Evolutionary conservation across 345 rosid species (phyloP).

Genomic region (Isatis tinctoria): DNA sequence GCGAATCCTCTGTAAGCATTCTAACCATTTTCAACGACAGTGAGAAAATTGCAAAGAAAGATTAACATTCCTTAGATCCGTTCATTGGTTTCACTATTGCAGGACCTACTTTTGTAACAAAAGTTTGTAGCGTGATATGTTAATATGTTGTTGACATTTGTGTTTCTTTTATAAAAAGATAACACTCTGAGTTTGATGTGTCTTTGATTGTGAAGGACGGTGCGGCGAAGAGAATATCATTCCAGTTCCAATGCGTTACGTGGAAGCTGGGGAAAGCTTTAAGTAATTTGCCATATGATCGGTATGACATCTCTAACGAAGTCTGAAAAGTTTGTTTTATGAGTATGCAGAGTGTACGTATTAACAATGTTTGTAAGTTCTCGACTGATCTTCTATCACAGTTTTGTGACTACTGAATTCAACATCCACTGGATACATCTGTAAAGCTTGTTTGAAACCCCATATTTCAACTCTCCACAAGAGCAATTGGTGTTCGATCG

Average conservation of each 20-base stretch:
- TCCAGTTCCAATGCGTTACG: slow-evolving; percentile 77
- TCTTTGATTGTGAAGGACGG: slow-evolving; percentile 58
- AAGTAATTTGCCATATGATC: slow-evolving; percentile 59
- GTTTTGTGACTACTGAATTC: too few species aligned
- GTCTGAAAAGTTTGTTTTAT: slow-evolving; percentile 31
- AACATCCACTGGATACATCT: too few species aligned
- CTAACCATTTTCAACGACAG: too few species aligned
- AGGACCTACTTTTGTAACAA: background rate
- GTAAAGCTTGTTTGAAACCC: too few species aligned
- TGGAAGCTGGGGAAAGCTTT: slow-evolving; percentile 85
- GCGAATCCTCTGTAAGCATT: too few species aligned
- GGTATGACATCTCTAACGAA: slow-evolving; percentile 74
- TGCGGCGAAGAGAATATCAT: slow-evolving; percentile 59
- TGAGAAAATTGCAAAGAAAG: too few species aligned
- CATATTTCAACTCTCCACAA: too few species aligned
- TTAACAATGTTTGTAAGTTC: background rate
- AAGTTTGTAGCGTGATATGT: background rate
- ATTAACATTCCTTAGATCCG: background rate
- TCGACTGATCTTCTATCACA: too few species aligned
- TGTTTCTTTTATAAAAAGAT: background rate
- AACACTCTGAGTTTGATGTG: slow-evolving; percentile 40
- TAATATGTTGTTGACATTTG: slow-evolving; percentile 4
- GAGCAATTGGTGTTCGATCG: too few species aligned
- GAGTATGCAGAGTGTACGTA: background rate
- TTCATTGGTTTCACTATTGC: slow-evolving; percentile 1